A percentile compares a stretch with the other conserved stretches of the same genome.
These are phyloP conservation scores for Lachancea thermotolerans DNA, from an alignment of 805 yeast species.

Conservation along the genomic window DNA sequence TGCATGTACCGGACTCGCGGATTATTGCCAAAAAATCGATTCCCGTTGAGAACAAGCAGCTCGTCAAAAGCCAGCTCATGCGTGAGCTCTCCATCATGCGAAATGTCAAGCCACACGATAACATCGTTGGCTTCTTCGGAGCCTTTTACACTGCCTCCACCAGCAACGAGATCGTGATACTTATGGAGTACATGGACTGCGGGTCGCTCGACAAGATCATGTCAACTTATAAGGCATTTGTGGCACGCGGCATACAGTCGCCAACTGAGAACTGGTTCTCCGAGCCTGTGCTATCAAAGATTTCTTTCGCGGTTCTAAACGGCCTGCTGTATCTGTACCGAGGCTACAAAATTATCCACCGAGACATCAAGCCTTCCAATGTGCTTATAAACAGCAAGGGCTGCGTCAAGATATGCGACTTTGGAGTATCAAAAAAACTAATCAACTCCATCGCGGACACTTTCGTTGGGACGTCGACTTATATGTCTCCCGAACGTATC, in stretches of 20 bases:
- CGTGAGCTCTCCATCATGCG: conserved; percentile 87
- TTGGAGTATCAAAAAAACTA: conserved; percentile 90
- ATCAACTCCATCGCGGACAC: conserved; percentile 95
- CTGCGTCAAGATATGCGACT: conserved; percentile 86
- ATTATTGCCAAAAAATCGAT: conserved; percentile 88
- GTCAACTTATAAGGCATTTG: conserved; percentile 40
- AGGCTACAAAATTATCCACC: conserved; percentile 80
- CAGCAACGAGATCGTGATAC: conserved; percentile 66
- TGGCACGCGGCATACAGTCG: not conserved
- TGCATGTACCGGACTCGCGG: conserved; percentile 82
- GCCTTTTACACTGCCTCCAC: conserved; percentile 58
- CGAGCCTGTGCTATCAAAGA: conserved; percentile 61
- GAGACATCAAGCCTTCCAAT: conserved; percentile 95
- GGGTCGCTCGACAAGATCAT: conserved; percentile 82
- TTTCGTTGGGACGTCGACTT: conserved; percentile 95
- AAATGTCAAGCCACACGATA: conserved; percentile 72
- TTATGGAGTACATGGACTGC: conserved; percentile 96
- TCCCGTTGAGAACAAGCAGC: conserved; percentile 63
- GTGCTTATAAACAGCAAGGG: conserved; percentile 84
- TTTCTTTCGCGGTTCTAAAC: conserved; percentile 66
- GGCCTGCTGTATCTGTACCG: conserved; percentile 81
- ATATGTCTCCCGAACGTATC: conserved; percentile 96
- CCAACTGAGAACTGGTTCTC: conserved; percentile 26
- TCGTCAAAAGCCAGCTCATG: conserved; percentile 52
- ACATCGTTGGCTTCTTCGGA: conserved; percentile 85